Evolutionary conservation across 1,284 basidiomycete genomes (phyloP), one percentile per base, ranked within the genome.

Genomic region (Lentinula novae-zelandiae): DNA sequence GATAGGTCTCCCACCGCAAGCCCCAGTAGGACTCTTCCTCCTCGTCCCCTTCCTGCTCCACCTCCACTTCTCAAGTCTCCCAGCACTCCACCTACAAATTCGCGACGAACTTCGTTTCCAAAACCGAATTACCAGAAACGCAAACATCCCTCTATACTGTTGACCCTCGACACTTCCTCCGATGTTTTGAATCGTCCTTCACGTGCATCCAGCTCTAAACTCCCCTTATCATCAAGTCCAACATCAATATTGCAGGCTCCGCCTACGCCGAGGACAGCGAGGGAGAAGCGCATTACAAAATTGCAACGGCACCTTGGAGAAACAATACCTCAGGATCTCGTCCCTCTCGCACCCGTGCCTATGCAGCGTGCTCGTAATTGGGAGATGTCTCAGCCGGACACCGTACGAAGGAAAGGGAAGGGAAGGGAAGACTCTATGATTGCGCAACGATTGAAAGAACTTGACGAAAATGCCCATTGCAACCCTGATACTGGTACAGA

Each of bases 221-320:
- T 17, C 17, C 22, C 50, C 12, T 31, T 51, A 27, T 27, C 59
- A n/a, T 31, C 36, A n/a, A 60, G 58, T 34, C 56, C 51, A 52
- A 36, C 27, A 17, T 57, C 57, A 15, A 64, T 65, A 9, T 63
- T 68, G 39, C 64, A 46, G 17, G 44, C 44, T n/a, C 44, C 67
- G 2, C 70, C 68, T 0, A 67, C 73, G 2, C 72, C 73, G 2
- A 63, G 44, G 8, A 73, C 70, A 15, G 66, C 65, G 20, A 71
- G 65, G 31, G 67, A 64, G 22, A 67, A 62, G 58, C 69, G 73
- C 15, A 65, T 73, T 31, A 67, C 66, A 1, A 75, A 72, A 60
- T 67, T 74, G 5, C 68, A 68, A 8, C 74, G 73, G 12, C 68
- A 71, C 51, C 67, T 75, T 7, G 74, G 73, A 20, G 72, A 75